Evolutionary conservation across 352 stramenopile species (phyloP).

Genomic region (Phytopythium boreale): DNA sequence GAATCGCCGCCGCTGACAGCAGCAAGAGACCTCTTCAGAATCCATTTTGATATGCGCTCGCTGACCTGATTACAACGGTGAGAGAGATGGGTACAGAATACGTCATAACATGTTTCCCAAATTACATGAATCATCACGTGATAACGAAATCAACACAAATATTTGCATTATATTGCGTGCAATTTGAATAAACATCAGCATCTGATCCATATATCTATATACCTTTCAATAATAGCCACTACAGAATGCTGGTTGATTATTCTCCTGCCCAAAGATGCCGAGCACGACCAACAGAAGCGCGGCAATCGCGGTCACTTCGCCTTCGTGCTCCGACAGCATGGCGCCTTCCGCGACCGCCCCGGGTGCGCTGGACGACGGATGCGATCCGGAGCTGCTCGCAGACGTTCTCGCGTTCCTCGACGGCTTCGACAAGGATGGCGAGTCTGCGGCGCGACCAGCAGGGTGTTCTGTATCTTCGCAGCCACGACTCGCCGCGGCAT

Average conservation of each 20-base stretch:
- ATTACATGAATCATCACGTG: background rate
- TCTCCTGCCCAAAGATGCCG: background rate
- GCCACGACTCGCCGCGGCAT: background rate
- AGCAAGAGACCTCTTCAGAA: too few relatives aligned
- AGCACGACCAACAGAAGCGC: background rate
- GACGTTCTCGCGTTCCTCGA: constrained; percentile 5
- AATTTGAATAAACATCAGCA: too few relatives aligned
- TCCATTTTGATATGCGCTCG: too few relatives aligned
- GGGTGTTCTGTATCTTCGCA: background rate
- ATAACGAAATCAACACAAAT: too few relatives aligned
- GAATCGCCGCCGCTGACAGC: too few relatives aligned
- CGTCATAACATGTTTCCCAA: background rate
- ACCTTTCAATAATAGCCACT: background rate
- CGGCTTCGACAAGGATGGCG: background rate
- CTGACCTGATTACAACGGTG: too few relatives aligned
- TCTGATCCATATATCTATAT: background rate
- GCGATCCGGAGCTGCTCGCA: background rate
- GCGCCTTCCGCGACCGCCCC: too few relatives aligned
- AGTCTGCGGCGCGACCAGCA: background rate
- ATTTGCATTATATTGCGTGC: too few relatives aligned
- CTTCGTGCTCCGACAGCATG: too few relatives aligned
- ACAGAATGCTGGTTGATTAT: background rate
- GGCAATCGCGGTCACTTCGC: too few relatives aligned
- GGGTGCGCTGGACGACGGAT: background rate
- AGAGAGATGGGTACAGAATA: background rate